Base-by-base conservation (phyloP, 106 monocot species). In the Posidonia australis region DNA sequence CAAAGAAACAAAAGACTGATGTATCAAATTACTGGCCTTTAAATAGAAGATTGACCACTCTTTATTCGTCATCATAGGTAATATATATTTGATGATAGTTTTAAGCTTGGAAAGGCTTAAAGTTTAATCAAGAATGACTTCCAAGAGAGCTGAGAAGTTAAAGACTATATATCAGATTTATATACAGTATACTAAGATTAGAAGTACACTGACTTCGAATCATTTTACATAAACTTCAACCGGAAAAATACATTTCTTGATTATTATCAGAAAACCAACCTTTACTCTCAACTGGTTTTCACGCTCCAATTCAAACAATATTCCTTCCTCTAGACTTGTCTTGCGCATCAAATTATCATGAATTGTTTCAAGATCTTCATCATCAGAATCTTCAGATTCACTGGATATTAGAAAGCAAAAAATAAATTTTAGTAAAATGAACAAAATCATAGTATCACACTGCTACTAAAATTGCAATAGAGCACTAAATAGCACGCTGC, bases 371-470 rank as follows among this genome's bases (percentile, higher is more conserved):
- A 18, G 45, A 59, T 62, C 24, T 60, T 82, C 81, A 70, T 79
- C 73, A 47, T 82, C 81, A 42, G 80, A 82, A 25, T 48, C 70
- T 66, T 92, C 92, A 41, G 71, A 79, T 43, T 87, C 92, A 76
- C 92, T 92, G 58, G 46, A 51, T 32, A 54, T 44, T 25, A 57
- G 41, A 63, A 67, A 67, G 22, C 60, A 58, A 58, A 6, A 25
- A 31, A 69, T 1, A 58, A 62, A 6, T 58, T 19, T 9, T 31
- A 58, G 31, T 5, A 25, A 48, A 28, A 29, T 23, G 12, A 12
- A 24, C 23, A 55, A 55, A 55, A 21, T 17, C 14, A 13, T 20
- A 6, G 14, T 7, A 53, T 7, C 10, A n/a, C 14, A 6, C 20
- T n/a, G n/a, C 6, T 17, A 53, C 7, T 7, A 53, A 53, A 53